Evolutionary conservation across 2,329 filamentous ascomycete species (phyloP), one percentile per base, ranked within the genome.

Genomic region (Hymenoscyphus linearis): DNA sequence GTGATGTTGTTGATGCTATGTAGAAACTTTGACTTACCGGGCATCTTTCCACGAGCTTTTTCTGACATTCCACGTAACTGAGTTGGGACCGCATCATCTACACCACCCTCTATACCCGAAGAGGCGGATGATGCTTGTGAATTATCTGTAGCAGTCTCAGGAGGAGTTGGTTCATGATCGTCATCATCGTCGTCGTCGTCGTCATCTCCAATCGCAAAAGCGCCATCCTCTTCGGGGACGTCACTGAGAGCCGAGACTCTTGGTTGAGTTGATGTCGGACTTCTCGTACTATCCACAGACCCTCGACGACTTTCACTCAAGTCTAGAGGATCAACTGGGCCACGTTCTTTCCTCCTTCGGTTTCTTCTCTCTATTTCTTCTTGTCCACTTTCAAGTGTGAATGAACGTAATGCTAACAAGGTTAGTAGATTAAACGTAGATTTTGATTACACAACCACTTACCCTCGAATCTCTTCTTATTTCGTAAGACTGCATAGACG

Each of bases 41-140:
- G 95, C 86, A 96, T 91, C 75, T 99, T 99, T 7, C 95, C 95
- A 56, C 95, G 82, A 16, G 95, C 95, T 74, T 98, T 99, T 75
- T 98, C 95, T 22, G 93, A 97, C 90, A 98, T 96, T 59, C 92
- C 92, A 61, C 91, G 85, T 34, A 96, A 74, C 72, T 97, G 93
- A 22, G 86, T 81, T 14, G 91, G 92, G 10, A 96, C 85, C 3
- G 89, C 88, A 63, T 96, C 92, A 62, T 96, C 91, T 0, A 83
- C 76, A 53, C 27, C 52, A 10, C 52, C 52, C 25, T 50, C 44
- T 13, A 50, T 50, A 44, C 80, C 79, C 0, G 84, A 85, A 31
- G 85, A 84, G 22, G 89, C 79, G 0, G 90, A 93, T 3, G 89
- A 87, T 25, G 88, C 84, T 40, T 86, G 82, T 64, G 83, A 80